Conservation (phyloP, 1,284 basidiomycete genomes). For the Pseudozyma tsukubaensis region DNA sequence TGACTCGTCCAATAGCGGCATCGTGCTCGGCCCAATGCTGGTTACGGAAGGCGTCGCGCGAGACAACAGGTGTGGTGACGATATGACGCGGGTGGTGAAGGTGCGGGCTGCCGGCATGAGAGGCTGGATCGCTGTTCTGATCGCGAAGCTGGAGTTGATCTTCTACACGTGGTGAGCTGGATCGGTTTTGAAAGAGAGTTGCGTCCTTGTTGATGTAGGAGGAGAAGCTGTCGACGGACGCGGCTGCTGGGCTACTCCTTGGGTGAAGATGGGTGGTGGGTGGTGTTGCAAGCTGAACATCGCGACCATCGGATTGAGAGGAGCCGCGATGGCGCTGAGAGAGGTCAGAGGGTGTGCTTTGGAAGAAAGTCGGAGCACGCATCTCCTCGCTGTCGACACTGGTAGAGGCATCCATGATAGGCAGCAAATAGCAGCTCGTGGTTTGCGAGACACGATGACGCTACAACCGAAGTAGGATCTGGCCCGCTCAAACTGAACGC, state of each 20-base stretch:
- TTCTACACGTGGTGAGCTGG: slow-evolving; percentile 51
- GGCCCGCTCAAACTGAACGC: not conserved
- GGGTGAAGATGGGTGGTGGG: slow-evolving; percentile 25
- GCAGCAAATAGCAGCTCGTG: not conserved
- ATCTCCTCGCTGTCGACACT: slow-evolving; percentile 15
- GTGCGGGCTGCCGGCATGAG: slow-evolving; percentile 26
- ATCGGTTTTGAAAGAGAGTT: slow-evolving; percentile 38
- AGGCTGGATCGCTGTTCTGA: slow-evolving; percentile 36
- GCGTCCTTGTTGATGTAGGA: slow-evolving; percentile 58
- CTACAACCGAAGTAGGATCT: not conserved
- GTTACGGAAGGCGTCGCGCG: slow-evolving; percentile 46
- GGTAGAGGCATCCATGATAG: slow-evolving; percentile 21
- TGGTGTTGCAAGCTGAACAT: slow-evolving; percentile 15
- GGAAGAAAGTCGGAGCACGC: slow-evolving; percentile 17
- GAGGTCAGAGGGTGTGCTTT: slow-evolving; percentile 4
- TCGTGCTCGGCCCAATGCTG: slow-evolving; percentile 35
- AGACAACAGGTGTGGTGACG: slow-evolving; percentile 40
- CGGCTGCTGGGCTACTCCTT: slow-evolving; percentile 48
- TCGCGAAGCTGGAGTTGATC: slow-evolving; percentile 43
- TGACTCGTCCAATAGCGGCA: not conserved
- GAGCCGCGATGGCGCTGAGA: slow-evolving; percentile 32
- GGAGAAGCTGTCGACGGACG: slow-evolving; percentile 54
- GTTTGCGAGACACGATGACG: not conserved
- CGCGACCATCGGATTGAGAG: slow-evolving; percentile 33
- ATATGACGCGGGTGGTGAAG: slow-evolving; percentile 31